Base-by-base conservation (phyloP, 1,284 basidiomycete species). In the Lentinula novae-zelandiae region DNA sequence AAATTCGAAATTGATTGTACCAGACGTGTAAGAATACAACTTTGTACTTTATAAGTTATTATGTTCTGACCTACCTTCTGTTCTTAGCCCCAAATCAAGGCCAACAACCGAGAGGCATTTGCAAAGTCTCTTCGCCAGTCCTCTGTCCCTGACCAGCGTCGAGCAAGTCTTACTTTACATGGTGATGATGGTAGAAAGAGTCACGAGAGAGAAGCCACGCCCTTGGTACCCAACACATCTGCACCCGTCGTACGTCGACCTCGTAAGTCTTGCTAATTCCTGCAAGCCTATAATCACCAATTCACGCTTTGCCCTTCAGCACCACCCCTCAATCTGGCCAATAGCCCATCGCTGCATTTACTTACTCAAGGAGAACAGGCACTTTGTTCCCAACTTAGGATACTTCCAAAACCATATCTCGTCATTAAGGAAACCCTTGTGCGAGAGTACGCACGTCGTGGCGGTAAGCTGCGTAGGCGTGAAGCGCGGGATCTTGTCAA, bases 401-500 rank as follows among this genome's bases (percentile, higher is more conserved):
- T 97, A 62, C 80, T 96, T 42, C 95, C 95, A 0, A 93, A 93
- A 68, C 93, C 95, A 1, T 98, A 96, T 73, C 84, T 97, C 52
- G 85, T 90, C 61, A 92, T 97, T 76, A 97, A 97, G 72, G 93
- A 96, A 74, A 91, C 90, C 7, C 84, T 96, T 50, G 87, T 97
- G 27, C 85, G 93, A 39, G 95, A 97, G 75, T 96, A 94, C 69
- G 92, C 92, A 6, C 82, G 93, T n/a, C 82, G 93, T 60, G 89
- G 91, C 36, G 95, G 94, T 12, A 89, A 91, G 72, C 80, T 96
- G 33, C 87, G 91, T 55, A 82, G 92, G 20, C 81, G 93, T 59
- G 93, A 96, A 73, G 93, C 93, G 15, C 82, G 92, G 60, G 92
- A 94, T 72, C 80, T 95, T 65, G 87, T 95, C 70, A 94, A 93